Evolutionary conservation across 1,284 basidiomycete genomes (phyloP).

Genomic region (Marasmius oreades): DNA sequence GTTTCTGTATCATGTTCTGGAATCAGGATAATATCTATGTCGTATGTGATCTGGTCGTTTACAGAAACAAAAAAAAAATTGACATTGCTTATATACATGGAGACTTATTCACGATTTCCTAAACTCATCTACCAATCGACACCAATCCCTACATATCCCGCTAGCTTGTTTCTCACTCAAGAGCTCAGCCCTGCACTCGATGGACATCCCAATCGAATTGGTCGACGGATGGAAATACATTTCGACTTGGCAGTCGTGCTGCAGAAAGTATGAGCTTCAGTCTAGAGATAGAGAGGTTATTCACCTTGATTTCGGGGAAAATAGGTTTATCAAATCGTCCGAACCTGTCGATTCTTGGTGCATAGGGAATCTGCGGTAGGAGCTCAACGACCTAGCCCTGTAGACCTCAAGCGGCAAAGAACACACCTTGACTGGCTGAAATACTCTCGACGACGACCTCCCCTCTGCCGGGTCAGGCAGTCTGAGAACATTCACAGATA

Average conservation of each 20-base stretch:
- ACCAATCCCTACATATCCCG: neutral
- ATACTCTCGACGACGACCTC: conserved; percentile 9
- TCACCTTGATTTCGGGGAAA: conserved; percentile 3
- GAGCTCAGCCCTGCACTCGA: neutral
- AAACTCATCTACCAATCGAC: neutral
- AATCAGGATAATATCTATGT: too few species aligned
- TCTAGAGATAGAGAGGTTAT: neutral
- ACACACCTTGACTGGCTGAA: conserved; percentile 10
- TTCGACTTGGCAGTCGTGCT: conserved; percentile 7
- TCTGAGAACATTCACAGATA: conserved; percentile 45
- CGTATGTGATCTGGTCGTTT: too few species aligned
- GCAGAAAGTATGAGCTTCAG: neutral
- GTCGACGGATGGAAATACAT: neutral
- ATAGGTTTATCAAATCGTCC: neutral
- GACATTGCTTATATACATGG: too few species aligned
- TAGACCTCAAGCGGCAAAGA: neutral
- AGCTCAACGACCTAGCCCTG: neutral
- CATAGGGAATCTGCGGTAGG: neutral
- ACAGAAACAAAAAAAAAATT: too few species aligned
- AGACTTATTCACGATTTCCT: neutral
- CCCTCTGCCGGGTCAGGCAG: conserved; percentile 17
- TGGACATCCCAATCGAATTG: conserved; percentile 1
- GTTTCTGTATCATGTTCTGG: too few species aligned
- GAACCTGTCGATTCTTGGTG: neutral
- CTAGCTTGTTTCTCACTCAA: conserved; percentile 3